phyloP scores from a whole-genome alignment of 2,329 filamentous ascomycete species.

The Diaporthe vaccinii region DNA sequence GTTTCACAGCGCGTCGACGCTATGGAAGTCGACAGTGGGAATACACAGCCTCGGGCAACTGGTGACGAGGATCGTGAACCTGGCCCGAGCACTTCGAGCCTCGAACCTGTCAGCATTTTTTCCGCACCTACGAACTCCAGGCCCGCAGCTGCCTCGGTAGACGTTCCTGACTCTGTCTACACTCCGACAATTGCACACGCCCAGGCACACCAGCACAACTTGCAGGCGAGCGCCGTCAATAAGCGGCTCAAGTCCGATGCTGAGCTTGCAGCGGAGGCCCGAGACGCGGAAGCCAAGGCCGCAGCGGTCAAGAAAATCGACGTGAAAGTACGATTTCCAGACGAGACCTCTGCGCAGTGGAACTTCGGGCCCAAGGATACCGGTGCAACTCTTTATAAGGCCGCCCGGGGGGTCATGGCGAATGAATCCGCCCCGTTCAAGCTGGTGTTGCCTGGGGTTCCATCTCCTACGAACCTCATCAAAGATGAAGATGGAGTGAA shows the following conservation, averaged over 20 bases:
- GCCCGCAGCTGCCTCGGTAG: constrained; percentile 78
- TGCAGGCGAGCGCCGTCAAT: constrained; percentile 75
- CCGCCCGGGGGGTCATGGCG: constrained; percentile 80
- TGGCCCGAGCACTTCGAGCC: constrained; percentile 34
- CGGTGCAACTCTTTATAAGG: constrained; percentile 78
- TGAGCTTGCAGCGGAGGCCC: constrained; percentile 80
- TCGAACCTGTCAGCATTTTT: constrained; percentile 77
- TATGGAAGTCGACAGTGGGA: constrained; percentile 48
- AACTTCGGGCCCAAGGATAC: constrained; percentile 78
- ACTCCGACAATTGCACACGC: constrained; percentile 81
- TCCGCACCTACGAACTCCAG: constrained; percentile 80
- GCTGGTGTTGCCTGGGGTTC: constrained; percentile 71
- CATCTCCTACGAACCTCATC: constrained; percentile 51
- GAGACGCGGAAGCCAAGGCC: constrained; percentile 75
- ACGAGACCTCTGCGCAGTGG: constrained; percentile 83
- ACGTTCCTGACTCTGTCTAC: constrained; percentile 81
- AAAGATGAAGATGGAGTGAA: constrained; percentile 60
- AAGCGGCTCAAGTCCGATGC: constrained; percentile 84
- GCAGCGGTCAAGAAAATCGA: constrained; percentile 76
- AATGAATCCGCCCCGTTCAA: constrained; percentile 73
- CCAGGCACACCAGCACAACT: constrained; percentile 78
- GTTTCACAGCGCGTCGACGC: constrained; percentile 38
- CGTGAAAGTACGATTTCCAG: constrained; percentile 88
- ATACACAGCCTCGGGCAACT: constrained; percentile 23
- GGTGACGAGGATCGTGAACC: constrained; percentile 47